Evolutionary conservation across 495 filamentous ascomycete species (phyloP).

Genomic region (Staphylotrichum longicolle): DNA sequence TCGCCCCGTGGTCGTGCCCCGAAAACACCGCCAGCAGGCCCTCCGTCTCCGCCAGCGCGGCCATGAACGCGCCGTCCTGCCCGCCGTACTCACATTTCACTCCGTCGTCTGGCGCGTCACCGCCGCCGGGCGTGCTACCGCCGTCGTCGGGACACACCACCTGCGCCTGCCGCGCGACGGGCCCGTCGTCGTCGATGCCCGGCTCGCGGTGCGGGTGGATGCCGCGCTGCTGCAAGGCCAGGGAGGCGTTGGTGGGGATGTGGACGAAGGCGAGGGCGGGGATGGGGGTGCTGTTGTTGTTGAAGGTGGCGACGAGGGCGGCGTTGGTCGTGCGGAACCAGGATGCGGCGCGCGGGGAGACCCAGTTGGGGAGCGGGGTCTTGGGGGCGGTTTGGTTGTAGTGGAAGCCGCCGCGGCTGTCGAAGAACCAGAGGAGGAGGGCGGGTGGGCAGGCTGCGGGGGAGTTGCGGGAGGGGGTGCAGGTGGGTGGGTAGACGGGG

Average conservation of each 20-base stretch:
- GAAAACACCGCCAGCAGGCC: slow-evolving; percentile 63
- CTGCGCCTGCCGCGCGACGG: slow-evolving; percentile 53
- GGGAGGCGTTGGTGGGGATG: slow-evolving; percentile 62
- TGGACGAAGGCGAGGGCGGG: slow-evolving; percentile 72
- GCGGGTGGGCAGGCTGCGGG: slow-evolving; percentile 28
- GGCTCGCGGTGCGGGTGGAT: slow-evolving; percentile 49
- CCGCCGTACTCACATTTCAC: slow-evolving; percentile 45
- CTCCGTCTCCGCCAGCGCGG: slow-evolving; percentile 53
- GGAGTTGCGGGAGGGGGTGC: slow-evolving; percentile 11
- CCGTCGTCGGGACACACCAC: slow-evolving; percentile 44
- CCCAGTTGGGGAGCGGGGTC: slow-evolving; percentile 45
- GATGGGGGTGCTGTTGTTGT: slow-evolving; percentile 38
- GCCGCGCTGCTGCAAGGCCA: slow-evolving; percentile 49
- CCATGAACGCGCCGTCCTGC: slow-evolving; percentile 65
- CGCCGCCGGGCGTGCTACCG: neutral
- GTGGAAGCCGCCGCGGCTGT: slow-evolving; percentile 60
- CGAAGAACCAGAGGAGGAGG: slow-evolving; percentile 74
- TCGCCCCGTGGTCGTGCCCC: slow-evolving; percentile 70
- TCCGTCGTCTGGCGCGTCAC: slow-evolving; percentile 20
- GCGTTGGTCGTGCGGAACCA: slow-evolving; percentile 59
- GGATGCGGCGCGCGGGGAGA: slow-evolving; percentile 47
- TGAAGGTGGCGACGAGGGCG: slow-evolving; percentile 35
- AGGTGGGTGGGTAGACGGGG: slow-evolving; percentile 38
- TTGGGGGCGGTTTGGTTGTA: slow-evolving; percentile 46
- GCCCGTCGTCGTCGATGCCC: slow-evolving; percentile 64